Evolutionary conservation across 768 basidiomycete genomes (phyloP), one percentile per base, ranked within the genome.

Genomic region (Strobilomyces echinocephalus): DNA sequence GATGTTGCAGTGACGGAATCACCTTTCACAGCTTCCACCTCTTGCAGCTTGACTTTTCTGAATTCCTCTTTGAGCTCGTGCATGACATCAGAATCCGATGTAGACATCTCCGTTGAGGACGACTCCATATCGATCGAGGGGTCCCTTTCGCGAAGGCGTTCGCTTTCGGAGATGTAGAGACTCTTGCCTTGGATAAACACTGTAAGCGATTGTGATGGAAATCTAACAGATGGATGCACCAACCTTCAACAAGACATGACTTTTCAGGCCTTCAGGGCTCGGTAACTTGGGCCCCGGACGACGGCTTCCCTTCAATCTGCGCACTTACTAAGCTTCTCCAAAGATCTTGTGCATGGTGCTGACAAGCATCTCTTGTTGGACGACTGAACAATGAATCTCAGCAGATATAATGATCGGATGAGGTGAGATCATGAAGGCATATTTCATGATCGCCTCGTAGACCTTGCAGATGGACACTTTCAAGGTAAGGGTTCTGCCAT

Each of bases 331-430:
- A 8, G 73, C 70, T 5, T 76, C 72, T 1, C 83, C 83, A 60
- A 88, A 83, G 15, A 76, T 77, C 16, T 80, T 77, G 41, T 66
- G 69, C 82, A 98, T 82, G 62, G 95, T 91, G 3, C 75, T 63
- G 0, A 82, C 93, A 14, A 97, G 76, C 65, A 77, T 76, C 35
- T 88, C 87, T 67, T 98, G 95, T 65, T 94, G 90, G 26, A 75
- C 70, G 15, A 91, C 53, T 0, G 80, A 75, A 67, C 92, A 95
- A 63, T 95, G 94, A 1, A 95, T 80, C 72, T 98, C 95, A 12
- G 93, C 90, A 3, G 92, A 95, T 50, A 98, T 87, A 63, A 98
- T 83, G 64, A 98, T 75, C 1, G 95, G 95, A 63, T 93, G 97
- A 0, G 91, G 90, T 1, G 91, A 95, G 1, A 88, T 80, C 39